Base-by-base conservation (phyloP, 192 early-diverging fungal species). In the Fimicolochytrium jonesii region DNA sequence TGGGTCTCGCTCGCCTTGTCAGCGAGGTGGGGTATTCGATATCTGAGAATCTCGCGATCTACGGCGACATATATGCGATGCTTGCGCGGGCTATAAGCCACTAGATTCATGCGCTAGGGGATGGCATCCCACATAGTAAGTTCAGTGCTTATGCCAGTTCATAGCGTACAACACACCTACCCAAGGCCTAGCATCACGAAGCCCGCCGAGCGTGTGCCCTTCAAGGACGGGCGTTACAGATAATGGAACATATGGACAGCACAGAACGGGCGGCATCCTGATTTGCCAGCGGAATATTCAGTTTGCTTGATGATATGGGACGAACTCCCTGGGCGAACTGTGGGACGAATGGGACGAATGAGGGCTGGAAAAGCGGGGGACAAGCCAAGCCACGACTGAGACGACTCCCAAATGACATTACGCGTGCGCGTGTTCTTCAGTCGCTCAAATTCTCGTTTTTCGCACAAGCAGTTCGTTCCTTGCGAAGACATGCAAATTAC, bases 101-200 rank as follows among this genome's bases (percentile, higher is more conserved):
- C 26, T 4, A 66, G 42, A 31, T 66, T 66, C 54, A 66, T 43
- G 18, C 55, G 48, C 61, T 63, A 48, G 7, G 6, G 2, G 43
- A 17, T 7, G n/a, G 3, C 9, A 13, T 20, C 17, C 17, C 13
- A 3, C 0, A 41, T 0, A 10, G 45, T 47, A 10, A 18, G 7
- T 22, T 7, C 11, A 9, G 22, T 22, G 22, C 10, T 10, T 18
- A 22, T 10, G 22, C 45, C 10, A 22, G 45, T 7, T 10, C 11
- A 7, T 22, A 22, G 6, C 6, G 22, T 18, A 22, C 6, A 22
- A 10, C 11, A 47, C 6, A 18, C 10, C 6, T 47, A 47, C 31
- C 50, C 53, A 55, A 3, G 53, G 53, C n/a, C 15, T 33, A 10
- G 18, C 53, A 18, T 6, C 2, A n/a, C 36, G n/a, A 3, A 55